Conservation (phyloP, 257 asterid species). For the Solanum rostratum region DNA sequence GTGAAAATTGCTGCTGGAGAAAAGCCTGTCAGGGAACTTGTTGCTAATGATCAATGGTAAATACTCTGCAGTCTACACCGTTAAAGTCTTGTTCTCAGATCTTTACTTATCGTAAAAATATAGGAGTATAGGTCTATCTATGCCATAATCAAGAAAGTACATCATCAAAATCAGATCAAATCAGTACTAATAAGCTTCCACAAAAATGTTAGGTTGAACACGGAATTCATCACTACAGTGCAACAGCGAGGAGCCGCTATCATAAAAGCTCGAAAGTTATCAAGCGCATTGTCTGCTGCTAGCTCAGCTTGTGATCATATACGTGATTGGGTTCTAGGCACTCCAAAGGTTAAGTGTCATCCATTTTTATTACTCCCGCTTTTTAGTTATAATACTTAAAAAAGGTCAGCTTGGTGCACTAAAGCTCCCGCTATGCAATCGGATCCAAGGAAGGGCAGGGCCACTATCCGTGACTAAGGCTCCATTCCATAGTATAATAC, state of each 20-base stretch:
- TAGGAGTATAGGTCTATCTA: too few species aligned
- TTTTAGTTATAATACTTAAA: background rate
- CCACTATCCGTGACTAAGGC: background rate
- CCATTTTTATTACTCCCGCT: background rate
- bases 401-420: too few species aligned
- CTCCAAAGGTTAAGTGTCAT: slow-evolving; percentile 52
- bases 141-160: background rate
- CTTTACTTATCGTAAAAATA: too few species aligned
- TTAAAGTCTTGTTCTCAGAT: too few species aligned
- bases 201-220: slow-evolving; percentile 28
- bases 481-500: background rate
- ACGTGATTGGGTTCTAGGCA: slow-evolving; percentile 73
- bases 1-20: slow-evolving; percentile 27
- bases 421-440: too few species aligned
- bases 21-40: slow-evolving; percentile 33
- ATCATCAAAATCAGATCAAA: background rate
- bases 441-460: too few species aligned
- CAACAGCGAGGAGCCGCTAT: slow-evolving; percentile 66
- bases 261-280: slow-evolving; percentile 57
- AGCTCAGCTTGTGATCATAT: slow-evolving; percentile 83
- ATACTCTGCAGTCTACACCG: background rate
- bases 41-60: slow-evolving; percentile 52
- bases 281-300: slow-evolving; percentile 86
- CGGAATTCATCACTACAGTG: slow-evolving; percentile 52
- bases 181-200: background rate